Conservation (phyloP, 805 yeast species). For the Metschnikowia matae region DNA sequence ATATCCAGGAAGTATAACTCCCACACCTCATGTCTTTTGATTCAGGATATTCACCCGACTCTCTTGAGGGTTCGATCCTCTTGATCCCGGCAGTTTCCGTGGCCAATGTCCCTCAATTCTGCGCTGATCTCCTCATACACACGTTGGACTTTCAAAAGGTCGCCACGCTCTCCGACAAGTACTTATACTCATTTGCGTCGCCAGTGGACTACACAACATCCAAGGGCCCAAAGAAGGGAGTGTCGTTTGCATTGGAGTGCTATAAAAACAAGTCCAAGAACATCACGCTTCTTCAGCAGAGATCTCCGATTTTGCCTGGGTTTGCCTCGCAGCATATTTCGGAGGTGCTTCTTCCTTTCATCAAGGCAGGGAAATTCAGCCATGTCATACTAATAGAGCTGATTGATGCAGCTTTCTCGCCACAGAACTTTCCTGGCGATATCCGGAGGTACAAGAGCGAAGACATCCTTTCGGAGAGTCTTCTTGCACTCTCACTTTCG, state of each 20-base stretch:
- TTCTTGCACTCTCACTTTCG: constrained; percentile 26
- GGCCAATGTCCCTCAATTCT: constrained; percentile 86
- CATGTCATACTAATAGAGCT: constrained; percentile 63
- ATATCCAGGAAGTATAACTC: background rate
- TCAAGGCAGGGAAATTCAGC: constrained; percentile 36
- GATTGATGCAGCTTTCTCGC: constrained; percentile 57
- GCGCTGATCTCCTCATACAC: constrained; percentile 69
- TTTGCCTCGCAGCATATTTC: constrained; percentile 46
- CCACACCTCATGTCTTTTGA: constrained; percentile 7
- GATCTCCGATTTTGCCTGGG: constrained; percentile 80
- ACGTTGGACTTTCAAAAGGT: constrained; percentile 51
- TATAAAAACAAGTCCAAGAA: constrained; percentile 41
- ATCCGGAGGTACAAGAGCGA: constrained; percentile 26
- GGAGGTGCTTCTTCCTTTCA: constrained; percentile 49
- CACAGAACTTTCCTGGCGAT: constrained; percentile 18
- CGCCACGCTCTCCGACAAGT: constrained; percentile 54
- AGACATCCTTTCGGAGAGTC: constrained; percentile 26
- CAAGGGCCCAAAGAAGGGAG: constrained; percentile 26
- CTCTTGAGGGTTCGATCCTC: constrained; percentile 36
- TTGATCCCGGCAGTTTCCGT: constrained; percentile 77
- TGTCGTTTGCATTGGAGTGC: constrained; percentile 65
- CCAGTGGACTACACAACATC: constrained; percentile 52
- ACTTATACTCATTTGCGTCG: constrained; percentile 77
- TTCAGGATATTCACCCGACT: constrained; percentile 3
- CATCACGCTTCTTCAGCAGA: constrained; percentile 66